Evolutionary conservation across 176 grass and related monocot species (phyloP), one percentile per base, ranked within the genome.

Genomic region (Oryza glumipatula): DNA sequence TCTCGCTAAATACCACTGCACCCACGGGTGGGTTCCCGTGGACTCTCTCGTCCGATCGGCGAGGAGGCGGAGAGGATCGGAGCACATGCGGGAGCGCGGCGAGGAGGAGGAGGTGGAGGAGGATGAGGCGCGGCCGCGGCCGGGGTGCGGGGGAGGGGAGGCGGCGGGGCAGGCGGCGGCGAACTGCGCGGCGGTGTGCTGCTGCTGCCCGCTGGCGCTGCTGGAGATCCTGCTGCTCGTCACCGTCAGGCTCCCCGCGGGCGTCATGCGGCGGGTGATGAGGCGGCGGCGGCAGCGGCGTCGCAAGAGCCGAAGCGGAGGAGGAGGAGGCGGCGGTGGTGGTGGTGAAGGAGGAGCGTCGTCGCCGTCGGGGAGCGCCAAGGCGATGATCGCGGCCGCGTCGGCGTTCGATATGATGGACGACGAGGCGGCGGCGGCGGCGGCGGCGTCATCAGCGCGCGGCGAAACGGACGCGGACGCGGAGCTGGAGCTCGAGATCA

Each of bases 191-290:
- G 93, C 91, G 30, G 63, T 98, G 63, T 89, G 89, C 70, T 98
- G 93, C 90, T 95, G 96, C 81, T 91, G 89, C 74, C 93, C 96
- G 11, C 89, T 88, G 15, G 93, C 80, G 49, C 68, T 98, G 64
- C 70, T 95, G 11, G 80, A 90, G 66, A 33, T 98, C 19, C 44
- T 94, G 39, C 87, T 86, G 47, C 78, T 86, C 58, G 65, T 86
- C 16, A 24, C 87, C 13, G 75, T 86, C 78, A 21, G 19, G 61
- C 83, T 89, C n/a, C 74, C 80, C 63, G 70, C 74, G 54, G 84
- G 77, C 68, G 72, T 83, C 86, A 43, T 86, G 48, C 35, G 85
- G 46, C 83, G 83, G 45, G 54, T 73, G 35, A 41, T 41, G 7
- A 41, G 39, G 7, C 39, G 39, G 39, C 67, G 56, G 35, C 2